Evolutionary conservation across 352 stramenopile species (phyloP), one percentile per base, ranked within the genome.

Genomic region (Pythium folliculosum): DNA sequence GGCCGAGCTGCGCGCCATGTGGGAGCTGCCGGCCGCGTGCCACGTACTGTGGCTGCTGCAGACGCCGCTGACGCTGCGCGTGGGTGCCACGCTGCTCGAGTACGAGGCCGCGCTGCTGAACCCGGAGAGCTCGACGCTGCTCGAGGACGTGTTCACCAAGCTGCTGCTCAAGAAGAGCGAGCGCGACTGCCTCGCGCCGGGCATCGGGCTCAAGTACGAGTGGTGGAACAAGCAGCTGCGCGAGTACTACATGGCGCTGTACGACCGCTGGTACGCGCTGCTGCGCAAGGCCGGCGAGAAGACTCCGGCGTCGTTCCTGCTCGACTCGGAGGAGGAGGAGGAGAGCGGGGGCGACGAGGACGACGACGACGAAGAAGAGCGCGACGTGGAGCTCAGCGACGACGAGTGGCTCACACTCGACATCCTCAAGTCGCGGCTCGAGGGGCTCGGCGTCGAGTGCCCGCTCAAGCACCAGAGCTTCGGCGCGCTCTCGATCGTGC

Each of bases 221-320:
- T 94, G 85, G 85, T 95, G 87, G 87, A 92, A 90, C 77, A 92
- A 93, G 65, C 87, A 93, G 60, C 72, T 95, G 63, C 80, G 82
- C 10, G 80, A 90, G 63, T 91, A 93, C 73, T 95, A 94, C 73
- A 77, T 88, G 61, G 77, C 78, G 45, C 75, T 91, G 72, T 95
- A 95, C 72, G 76, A 90, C 64, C 90, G 91, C 55, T 91, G 81
- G 85, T 91, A 91, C 63, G 77, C 81, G 43, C 72, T 94, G 61
- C 67, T 93, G 59, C 81, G 81, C 19, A 92, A 91, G 57, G 84
- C 87, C 1, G 81, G 83, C 21, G 85, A 91, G 58, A 77, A 76
- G 53, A 66, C 88, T n/a, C 86, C 82, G 3, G 78, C 78, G 37
- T 82, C 80, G 22, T 88, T 89, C 61, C 70, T 91, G 48, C 80